Evolutionary conservation across 2,329 filamentous ascomycete genomes (phyloP).

Genomic region (Colletotrichum tamarilloi): DNA sequence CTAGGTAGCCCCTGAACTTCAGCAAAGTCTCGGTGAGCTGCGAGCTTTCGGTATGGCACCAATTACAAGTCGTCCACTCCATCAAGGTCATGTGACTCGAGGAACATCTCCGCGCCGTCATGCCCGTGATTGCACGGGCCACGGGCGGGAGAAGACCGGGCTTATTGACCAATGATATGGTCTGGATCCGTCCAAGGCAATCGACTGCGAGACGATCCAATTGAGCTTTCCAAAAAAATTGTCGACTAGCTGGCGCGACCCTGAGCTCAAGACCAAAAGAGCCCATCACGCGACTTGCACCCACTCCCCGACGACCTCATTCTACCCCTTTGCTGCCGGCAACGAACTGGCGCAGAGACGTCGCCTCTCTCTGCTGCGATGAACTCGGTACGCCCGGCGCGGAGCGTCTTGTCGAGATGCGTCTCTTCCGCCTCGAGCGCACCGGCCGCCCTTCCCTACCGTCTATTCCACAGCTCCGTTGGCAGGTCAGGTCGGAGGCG

Average conservation of each 20-base stretch:
- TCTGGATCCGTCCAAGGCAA: conserved; percentile 14
- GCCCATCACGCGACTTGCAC: conserved; percentile 25
- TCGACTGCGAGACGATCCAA: conserved; percentile 18
- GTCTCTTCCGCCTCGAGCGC: conserved; percentile 49
- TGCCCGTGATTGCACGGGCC: neutral
- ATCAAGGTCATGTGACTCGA: conserved; percentile 10
- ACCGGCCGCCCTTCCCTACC: conserved; percentile 45
- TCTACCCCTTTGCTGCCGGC: conserved; percentile 27
- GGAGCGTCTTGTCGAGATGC: conserved; percentile 64
- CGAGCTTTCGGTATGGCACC: conserved; percentile 2
- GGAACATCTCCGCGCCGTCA: neutral
- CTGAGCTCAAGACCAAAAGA: conserved; percentile 19
- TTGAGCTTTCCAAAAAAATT: conserved; percentile 37
- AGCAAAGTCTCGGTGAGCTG: neutral
- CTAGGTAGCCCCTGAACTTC: neutral
- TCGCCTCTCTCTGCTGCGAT: conserved; percentile 51
- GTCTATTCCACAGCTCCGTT: conserved; percentile 64
- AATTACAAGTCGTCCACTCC: neutral
- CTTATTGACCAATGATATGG: conserved; percentile 20
- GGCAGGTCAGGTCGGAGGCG: conserved; percentile 53
- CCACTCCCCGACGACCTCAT: conserved; percentile 13
- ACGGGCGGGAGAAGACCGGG: neutral
- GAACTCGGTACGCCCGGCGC: conserved; percentile 66
- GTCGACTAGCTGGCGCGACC: conserved; percentile 34
- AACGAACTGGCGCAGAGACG: conserved; percentile 31